A percentile compares a stretch with the other conserved stretches of the same genome.
These are phyloP conservation scores for Phytophthora lateralis DNA, from an alignment of 352 stramenopile species.

Conservation along the genomic window DNA sequence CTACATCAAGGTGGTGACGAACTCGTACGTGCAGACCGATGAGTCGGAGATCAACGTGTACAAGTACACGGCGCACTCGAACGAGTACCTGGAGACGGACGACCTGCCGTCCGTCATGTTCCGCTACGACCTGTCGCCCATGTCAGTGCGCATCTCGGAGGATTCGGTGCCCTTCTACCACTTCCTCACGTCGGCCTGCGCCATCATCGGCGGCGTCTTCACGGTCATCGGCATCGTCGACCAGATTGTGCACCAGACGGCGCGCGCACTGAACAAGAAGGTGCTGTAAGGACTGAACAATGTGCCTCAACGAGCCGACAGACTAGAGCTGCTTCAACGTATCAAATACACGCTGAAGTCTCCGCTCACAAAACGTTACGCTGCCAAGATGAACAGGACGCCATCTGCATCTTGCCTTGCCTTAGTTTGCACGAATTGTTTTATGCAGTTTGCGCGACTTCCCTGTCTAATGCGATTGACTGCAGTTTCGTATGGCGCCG, in stretches of 20 bases:
- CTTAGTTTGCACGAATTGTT: not conserved
- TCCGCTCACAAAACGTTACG: constrained; percentile 4
- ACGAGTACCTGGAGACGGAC: constrained; percentile 88
- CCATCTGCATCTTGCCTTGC: not conserved
- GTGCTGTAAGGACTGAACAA: constrained; percentile 60
- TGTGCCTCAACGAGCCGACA: too few relatives aligned
- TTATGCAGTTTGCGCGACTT: not conserved
- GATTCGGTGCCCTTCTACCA: constrained; percentile 93
- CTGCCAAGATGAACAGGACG: not conserved
- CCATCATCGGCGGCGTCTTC: constrained; percentile 96
- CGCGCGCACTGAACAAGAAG: constrained; percentile 89
- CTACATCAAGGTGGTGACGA: constrained; percentile 99
- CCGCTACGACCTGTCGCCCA: constrained; percentile 89
- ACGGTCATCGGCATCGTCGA: constrained; percentile 95
- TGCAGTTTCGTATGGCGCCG: constrained; percentile 21
- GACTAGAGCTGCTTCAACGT: constrained; percentile 4
- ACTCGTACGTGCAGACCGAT: constrained; percentile 83
- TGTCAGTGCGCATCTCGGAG: constrained; percentile 96
- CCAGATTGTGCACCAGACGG: constrained; percentile 87
- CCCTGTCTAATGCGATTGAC: constrained; percentile 19
- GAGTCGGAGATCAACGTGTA: constrained; percentile 70
- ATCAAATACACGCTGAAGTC: constrained; percentile 3
- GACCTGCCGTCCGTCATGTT: constrained; percentile 92
- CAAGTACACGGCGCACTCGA: constrained; percentile 92
- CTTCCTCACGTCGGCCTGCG: constrained; percentile 95